Evolutionary conservation across 805 yeast genomes (phyloP), one percentile per base, ranked within the genome.

Genomic region (Myxozyma sirexii): DNA sequence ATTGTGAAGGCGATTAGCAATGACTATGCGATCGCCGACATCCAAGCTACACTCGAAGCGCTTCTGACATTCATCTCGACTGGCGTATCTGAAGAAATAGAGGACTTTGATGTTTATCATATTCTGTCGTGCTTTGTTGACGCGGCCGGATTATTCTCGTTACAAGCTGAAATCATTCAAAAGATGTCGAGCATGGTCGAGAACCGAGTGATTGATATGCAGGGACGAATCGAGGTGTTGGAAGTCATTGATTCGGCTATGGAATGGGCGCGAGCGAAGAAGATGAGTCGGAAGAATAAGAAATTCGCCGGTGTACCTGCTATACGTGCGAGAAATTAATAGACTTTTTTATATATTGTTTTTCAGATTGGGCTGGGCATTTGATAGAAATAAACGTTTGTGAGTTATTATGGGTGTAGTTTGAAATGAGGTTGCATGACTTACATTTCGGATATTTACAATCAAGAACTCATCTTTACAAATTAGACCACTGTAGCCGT

Each of bases 241-340:
- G 49, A 67, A 21, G 57, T 64, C 46, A 66, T 57, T 4, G 63
- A 61, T 24, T 15, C 44, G 17, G 59, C 65, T 2, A 27, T 61
- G 33, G 52, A 46, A 12, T 39, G 39, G 54, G 44, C 57, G 13
- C 29, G 42, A 31, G 38, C 41, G 10, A 35, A 50, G 46, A 41
- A 27, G 39, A 10, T 49, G 39, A 21, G 8, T 21, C 5, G 19
- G 37, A 49, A 56, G 49, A 27, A 48, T 12, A 48, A 43, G 26
- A 33, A 35, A 27, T 37, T 31, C 39, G 43, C 45, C 19, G 46
- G 54, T 13, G 29, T 38, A n/a, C 54, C 45, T 13, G 43, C 46
- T 39, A 38, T 38, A 4, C 46, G 54, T 15, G 54, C 46, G 3
- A 17, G 38, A 7, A 39, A 39, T 27, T 39, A 29, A 24, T 4